phyloP scores from a whole-genome alignment of 768 basidiomycete species.

The Boletus rubroflammeus region DNA sequence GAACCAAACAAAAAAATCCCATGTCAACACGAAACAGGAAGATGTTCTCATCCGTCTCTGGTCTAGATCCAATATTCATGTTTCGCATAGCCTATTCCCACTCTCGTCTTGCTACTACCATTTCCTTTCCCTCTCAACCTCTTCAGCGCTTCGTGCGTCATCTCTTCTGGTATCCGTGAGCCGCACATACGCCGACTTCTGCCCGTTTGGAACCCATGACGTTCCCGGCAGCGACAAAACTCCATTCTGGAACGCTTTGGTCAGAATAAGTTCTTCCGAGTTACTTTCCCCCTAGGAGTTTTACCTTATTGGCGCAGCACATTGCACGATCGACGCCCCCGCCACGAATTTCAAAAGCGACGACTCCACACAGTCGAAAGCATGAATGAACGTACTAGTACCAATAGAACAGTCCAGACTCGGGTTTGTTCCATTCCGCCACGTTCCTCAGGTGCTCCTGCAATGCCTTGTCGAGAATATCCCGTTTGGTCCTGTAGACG shows the following conservation, averaged over 20 bases:
- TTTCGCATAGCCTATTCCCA: neutral
- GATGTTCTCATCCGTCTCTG: neutral
- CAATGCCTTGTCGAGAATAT: constrained; percentile 69
- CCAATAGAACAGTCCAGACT: constrained; percentile 87
- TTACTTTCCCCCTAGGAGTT: constrained; percentile 53
- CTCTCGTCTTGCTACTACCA: neutral
- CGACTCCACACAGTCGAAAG: neutral
- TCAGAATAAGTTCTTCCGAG: constrained; percentile 62
- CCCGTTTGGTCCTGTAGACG: constrained; percentile 64
- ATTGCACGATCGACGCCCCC: neutral
- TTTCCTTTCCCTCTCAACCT: constrained; percentile 43
- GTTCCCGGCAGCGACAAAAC: constrained; percentile 79
- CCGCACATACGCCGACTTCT: constrained; percentile 64
- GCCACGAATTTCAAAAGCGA: constrained; percentile 6
- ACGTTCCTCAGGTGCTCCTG: constrained; percentile 65
- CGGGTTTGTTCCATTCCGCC: constrained; percentile 62
- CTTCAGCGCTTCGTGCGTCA: constrained; percentile 64
- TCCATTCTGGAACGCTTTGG: constrained; percentile 66
- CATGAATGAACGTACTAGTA: constrained; percentile 47
- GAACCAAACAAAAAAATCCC: neutral
- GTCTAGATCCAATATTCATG: neutral
- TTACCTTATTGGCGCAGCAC: constrained; percentile 46
- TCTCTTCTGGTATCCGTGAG: constrained; percentile 62
- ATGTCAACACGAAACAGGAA: neutral
- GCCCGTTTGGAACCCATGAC: constrained; percentile 64